Evolutionary conservation across 768 basidiomycete genomes (phyloP), one percentile per base, ranked within the genome.

Genomic region (Lactarius hengduanensis): DNA sequence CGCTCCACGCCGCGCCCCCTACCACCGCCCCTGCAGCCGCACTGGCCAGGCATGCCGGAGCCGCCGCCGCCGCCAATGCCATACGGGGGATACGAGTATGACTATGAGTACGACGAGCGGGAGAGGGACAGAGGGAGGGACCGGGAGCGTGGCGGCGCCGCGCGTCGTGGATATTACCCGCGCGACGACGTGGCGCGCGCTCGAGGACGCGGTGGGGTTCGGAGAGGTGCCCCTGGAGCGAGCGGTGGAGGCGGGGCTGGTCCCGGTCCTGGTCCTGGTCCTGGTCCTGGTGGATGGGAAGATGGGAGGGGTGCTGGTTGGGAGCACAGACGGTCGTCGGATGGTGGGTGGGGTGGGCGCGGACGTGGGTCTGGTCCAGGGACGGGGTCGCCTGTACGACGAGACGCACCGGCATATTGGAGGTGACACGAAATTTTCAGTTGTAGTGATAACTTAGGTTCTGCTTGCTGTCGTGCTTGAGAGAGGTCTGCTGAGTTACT

Each of bases 31-130:
- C 2, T 15, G 3, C 56, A 47, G 34, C 56, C 43, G 36, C 45
- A 20, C n/a, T 57, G 65, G 28, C 16, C 4, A 15, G 28, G 10
- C 53, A 40, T 15, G 16, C 61, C 36, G 15, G 56, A 57, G 7
- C 45, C 38, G 15, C 50, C 18, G 15, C 50, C 18, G 18, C 32
- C 30, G 18, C 13, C 53, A 15, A 43, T 58, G 40, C 5, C 65
- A 13, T 66, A 62, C 22, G 54, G 54, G 13, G 54, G 28, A 28
- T 55, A 45, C 6, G 65, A 61, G 36, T 62, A 66, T 18, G 57
- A 66, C 22, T 56, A 56, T 7, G 65, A 61, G n/a, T 47, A 66
- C 20, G 57, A 66, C 7, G 65, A 66, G 30, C 61, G 57, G 2
- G 65, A 66, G 28, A 50, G 47, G 22, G 47, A 26, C 8, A 26